Percentiles rank a stretch among this genome's conserved stretches.
Evolutionary conservation across 345 rosid genomes (phyloP).

Genomic region (Bruguiera parviflora): DNA sequence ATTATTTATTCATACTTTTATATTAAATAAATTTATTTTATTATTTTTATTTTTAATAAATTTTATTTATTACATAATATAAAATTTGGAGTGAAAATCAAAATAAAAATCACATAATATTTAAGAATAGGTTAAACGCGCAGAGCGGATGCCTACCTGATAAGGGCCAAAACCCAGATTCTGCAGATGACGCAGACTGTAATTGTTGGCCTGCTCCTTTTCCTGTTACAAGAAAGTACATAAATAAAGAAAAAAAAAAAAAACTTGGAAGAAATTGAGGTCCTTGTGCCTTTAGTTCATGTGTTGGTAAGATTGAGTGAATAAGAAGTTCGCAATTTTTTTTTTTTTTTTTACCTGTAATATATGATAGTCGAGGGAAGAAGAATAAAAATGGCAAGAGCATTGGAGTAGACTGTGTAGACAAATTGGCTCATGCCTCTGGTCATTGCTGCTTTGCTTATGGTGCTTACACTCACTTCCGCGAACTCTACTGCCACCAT

Average conservation of each 20-base stretch:
- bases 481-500: slow-evolving; percentile 25
- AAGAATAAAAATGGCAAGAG: slow-evolving; percentile 26
- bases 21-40: too few species aligned
- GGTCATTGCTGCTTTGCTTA: slow-evolving; percentile 31
- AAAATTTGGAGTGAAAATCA: too few species aligned
- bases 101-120: too few species aligned
- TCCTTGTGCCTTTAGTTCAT: neutral
- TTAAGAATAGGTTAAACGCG: too few species aligned
- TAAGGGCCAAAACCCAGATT: neutral
- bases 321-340: neutral
- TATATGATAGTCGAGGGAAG: slow-evolving; percentile 22
- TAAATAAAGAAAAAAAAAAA: neutral
- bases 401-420: slow-evolving; percentile 24
- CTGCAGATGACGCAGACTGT: neutral
- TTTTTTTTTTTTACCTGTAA: slow-evolving; percentile 24
- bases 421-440: slow-evolving; percentile 24
- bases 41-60: too few species aligned
- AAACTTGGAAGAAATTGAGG: neutral
- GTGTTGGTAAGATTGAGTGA: neutral
- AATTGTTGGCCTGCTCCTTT: slow-evolving; percentile 7
- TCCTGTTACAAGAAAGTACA: neutral
- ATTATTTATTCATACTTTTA: too few species aligned
- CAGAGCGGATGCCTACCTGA: neutral
- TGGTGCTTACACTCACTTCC: slow-evolving; percentile 30
- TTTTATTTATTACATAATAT: too few species aligned